These are phyloP conservation scores for Metroxylon sagu DNA, from an alignment of 176 grass and related monocot genomes.

Conservation along the genomic window DNA sequence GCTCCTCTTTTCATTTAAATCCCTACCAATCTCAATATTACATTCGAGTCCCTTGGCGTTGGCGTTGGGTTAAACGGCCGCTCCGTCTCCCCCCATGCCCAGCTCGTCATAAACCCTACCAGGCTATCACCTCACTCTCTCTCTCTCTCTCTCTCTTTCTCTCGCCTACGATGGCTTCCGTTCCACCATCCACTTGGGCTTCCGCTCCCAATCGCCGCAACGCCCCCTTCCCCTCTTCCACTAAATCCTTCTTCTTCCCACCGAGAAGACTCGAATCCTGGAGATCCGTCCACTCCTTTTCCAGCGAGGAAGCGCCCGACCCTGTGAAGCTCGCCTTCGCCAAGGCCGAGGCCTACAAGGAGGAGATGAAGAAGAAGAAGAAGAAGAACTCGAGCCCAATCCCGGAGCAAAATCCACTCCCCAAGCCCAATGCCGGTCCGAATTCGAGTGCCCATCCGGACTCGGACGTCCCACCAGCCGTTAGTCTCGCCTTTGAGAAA, in stretches of 20 bases:
- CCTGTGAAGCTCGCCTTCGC: constrained; percentile 37
- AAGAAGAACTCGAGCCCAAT: neutral
- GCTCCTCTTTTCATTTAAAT: too few relatives aligned
- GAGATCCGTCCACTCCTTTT: neutral
- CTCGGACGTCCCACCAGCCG: neutral
- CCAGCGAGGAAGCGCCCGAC: neutral
- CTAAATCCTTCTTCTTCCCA: neutral
- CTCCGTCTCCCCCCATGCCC: too few relatives aligned
- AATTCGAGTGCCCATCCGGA: neutral
- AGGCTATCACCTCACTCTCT: too few relatives aligned
- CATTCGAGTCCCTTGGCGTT: too few relatives aligned
- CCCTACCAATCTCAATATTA: too few relatives aligned
- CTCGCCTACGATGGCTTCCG: constrained; percentile 7
- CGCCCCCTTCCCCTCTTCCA: neutral
- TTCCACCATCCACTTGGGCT: too few relatives aligned
- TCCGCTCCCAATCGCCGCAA: too few relatives aligned
- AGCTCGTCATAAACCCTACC: too few relatives aligned
- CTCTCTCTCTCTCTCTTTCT: too few relatives aligned
- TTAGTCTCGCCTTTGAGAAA: constrained; percentile 3
- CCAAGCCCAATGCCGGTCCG: neutral
- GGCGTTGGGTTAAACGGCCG: too few relatives aligned
- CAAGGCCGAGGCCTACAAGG: constrained; percentile 28
- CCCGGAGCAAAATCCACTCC: neutral
- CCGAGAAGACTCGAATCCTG: constrained; percentile 11
- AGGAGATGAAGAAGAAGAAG: constrained; percentile 12